Evolutionary conservation across 2,329 filamentous ascomycete species (phyloP), one percentile per base, ranked within the genome.

Genomic region (Teratosphaeriaceae sp.): DNA sequence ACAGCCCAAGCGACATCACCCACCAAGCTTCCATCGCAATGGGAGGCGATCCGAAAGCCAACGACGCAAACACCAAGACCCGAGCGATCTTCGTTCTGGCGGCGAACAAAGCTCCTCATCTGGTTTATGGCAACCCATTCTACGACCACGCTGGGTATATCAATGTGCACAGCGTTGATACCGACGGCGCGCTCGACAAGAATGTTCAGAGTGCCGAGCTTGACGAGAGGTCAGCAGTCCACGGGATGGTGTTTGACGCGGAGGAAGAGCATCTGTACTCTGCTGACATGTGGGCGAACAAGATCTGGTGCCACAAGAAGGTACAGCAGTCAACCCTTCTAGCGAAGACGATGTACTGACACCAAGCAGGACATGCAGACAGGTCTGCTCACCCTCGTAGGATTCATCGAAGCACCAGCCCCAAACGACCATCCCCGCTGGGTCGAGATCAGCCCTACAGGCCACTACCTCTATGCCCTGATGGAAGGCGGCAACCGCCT

Each of bases 401-500:
- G 85, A 52, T 80, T 75, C 58, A 73, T 89, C 24, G 77, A 84
- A 49, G 86, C 86, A 21, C 85, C 86, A 0, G 73, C 75, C 35
- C 66, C 76, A 2, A 74, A 74, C 47, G 88, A 94, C 64, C 88
- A 92, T 63, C 88, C 88, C 13, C 79, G 88, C 57, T 94, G 88
- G 88, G 85, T 94, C 12, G 86, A 86, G 54, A 82, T 94, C 61
- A 85, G 90, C 63, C 82, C 83, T 2, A 77, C 77, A 1, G 86
- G 85, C 16, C 76, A 80, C 45, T 88, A 88, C 64, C 74, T 94
- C 44, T 94, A 94, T 66, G 86, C 78, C 6, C 73, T 94, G 54
- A 94, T 92, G 85, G 88, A 94, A 66, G 83, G 82, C n/a, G 86
- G 87, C 42, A 94, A 94, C 69, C 74, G 83, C 40, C 68, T 94